Percentiles rank a stretch among this genome's conserved stretches.
These are phyloP conservation scores for Beauveria sp. DNA, from an alignment of 2,329 filamentous ascomycete genomes.

Conservation along the genomic window DNA sequence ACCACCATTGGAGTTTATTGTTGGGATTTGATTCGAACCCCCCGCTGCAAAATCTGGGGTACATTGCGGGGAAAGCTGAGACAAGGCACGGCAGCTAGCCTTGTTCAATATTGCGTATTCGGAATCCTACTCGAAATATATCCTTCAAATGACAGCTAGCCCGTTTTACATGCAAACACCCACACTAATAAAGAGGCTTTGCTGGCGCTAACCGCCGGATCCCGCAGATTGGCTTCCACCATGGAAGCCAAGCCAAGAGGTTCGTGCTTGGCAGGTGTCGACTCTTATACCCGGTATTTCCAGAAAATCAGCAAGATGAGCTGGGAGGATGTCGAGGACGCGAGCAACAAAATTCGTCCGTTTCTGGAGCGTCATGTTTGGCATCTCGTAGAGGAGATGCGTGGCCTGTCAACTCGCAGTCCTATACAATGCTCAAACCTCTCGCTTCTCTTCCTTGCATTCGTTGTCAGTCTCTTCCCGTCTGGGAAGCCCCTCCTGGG, in stretches of 20 bases:
- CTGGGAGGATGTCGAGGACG: not conserved
- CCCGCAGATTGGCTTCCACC: not conserved
- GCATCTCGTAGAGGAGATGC: slow-evolving; percentile 1
- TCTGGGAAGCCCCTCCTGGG: not conserved
- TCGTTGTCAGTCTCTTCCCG: not conserved
- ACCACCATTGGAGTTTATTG: not conserved
- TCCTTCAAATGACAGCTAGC: not conserved
- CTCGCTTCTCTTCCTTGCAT: not conserved
- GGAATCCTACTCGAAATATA: not conserved
- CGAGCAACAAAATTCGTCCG: not conserved
- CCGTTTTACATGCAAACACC: not conserved
- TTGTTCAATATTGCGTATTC: not conserved
- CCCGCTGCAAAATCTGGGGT: not conserved
- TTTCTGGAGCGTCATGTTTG: not conserved
- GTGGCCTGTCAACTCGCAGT: not conserved
- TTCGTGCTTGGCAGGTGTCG: not conserved
- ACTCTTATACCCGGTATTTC: slow-evolving; percentile 1
- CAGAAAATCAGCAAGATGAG: not conserved
- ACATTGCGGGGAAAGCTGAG: not conserved
- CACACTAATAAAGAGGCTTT: not conserved
- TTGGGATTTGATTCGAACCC: not conserved
- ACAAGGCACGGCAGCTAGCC: not conserved
- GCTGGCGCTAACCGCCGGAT: not conserved
- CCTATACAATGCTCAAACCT: not conserved
- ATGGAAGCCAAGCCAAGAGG: not conserved